Evolutionary conservation across 306 rosid genomes (phyloP).

Genomic region (Trifolium dubium): DNA sequence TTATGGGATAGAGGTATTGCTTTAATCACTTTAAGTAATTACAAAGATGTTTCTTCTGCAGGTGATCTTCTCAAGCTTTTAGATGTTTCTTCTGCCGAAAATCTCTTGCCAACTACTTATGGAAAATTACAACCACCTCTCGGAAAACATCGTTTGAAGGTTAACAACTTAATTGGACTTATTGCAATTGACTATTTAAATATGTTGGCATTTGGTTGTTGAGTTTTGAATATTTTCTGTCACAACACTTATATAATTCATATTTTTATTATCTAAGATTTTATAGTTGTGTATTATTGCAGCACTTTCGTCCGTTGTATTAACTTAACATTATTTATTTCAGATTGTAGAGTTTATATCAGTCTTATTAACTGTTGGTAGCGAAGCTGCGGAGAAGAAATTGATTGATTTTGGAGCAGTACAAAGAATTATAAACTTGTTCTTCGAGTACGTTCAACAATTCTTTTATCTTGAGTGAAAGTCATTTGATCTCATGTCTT

Average conservation of each 20-base stretch:
- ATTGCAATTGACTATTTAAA: constrained; percentile 24
- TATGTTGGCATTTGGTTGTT: neutral
- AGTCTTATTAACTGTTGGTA: constrained; percentile 80
- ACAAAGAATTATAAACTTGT: constrained; percentile 76
- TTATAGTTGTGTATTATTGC: constrained; percentile 19
- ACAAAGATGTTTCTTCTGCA: constrained; percentile 41
- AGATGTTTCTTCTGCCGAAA: constrained; percentile 75
- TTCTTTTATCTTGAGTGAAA: constrained; percentile 32
- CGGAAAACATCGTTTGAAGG: constrained; percentile 98
- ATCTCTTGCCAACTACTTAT: constrained; percentile 75
- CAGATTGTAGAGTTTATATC: constrained; percentile 95
- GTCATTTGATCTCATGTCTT: constrained; percentile 42
- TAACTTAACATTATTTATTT: constrained; percentile 39
- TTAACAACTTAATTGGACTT: constrained; percentile 41
- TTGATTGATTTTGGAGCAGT: constrained; percentile 85
- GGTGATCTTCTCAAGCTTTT: constrained; percentile 90
- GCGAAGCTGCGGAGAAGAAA: constrained; percentile 91
- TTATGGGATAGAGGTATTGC: neutral
- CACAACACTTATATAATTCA: neutral
- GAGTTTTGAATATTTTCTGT: constrained; percentile 26
- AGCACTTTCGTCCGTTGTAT: constrained; percentile 21
- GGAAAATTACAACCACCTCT: constrained; percentile 98
- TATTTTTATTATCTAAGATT: constrained; percentile 16
- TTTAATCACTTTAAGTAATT: constrained; percentile 1
- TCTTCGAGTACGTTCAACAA: constrained; percentile 75